Conservation (phyloP, 2,329 filamentous ascomycete genomes). For the Colletotrichum sp. region DNA sequence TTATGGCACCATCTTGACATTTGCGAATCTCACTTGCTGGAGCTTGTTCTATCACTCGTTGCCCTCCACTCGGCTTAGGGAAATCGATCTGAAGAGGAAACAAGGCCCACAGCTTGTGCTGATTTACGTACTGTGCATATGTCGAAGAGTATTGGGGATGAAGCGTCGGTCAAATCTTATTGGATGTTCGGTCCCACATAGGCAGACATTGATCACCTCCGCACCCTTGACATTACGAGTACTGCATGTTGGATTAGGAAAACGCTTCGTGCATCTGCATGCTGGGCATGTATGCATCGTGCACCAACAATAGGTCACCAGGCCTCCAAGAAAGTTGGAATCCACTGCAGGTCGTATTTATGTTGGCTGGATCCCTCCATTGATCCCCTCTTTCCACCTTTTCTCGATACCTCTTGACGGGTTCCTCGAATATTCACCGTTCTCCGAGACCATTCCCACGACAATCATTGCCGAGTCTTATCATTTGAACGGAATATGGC, state of each 20-base stretch:
- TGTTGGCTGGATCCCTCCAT: no score
- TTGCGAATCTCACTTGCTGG: no score
- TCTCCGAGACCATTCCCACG: no score
- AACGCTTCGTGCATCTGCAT: background rate
- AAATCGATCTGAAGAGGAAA: background rate
- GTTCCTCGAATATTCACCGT: no score
- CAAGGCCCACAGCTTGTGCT: background rate
- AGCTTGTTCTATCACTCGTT: background rate
- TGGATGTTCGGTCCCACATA: background rate
- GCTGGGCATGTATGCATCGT: background rate
- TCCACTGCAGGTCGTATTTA: background rate
- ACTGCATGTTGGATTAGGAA: background rate
- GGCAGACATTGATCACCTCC: rapidly evolving
- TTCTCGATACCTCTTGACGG: no score
- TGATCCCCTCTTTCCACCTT: no score
- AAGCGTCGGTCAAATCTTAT: background rate
- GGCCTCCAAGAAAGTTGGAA: background rate
- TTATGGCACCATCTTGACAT: no score
- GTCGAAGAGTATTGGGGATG: background rate
- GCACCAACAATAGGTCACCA: background rate
- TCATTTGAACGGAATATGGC: background rate
- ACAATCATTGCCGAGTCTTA: no score
- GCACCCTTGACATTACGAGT: background rate
- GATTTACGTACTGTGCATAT: background rate
- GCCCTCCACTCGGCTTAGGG: background rate